Conservation (phyloP, 108 stramenopile genomes). For the Cylindrotheca fusiformis region DNA sequence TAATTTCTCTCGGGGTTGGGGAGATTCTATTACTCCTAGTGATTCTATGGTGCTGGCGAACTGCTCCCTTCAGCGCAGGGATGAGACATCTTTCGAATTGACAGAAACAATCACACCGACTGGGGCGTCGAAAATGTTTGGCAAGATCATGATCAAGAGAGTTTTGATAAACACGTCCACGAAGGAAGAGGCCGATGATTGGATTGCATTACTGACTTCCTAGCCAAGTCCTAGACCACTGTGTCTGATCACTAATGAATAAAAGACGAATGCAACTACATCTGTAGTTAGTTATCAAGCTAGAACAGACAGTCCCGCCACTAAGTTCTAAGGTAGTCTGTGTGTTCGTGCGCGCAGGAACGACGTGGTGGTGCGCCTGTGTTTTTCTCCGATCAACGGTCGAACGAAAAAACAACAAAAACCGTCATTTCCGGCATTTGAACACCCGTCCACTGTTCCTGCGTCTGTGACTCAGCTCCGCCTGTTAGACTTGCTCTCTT, state of each 20-base stretch:
- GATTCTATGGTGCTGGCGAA: conserved; percentile 65
- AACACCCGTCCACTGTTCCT: no score
- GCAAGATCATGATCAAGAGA: conserved; percentile 54
- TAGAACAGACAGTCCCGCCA: background rate
- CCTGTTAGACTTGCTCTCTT: no score
- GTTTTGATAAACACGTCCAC: conserved; percentile 48
- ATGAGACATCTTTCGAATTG: conserved; percentile 56
- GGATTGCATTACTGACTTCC: conserved; percentile 41
- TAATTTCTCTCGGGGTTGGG: conserved; percentile 55
- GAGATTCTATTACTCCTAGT: conserved; percentile 61
- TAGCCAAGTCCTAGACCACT: no score
- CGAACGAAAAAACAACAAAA: no score
- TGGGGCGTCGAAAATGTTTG: conserved; percentile 56
- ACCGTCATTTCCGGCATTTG: no score
- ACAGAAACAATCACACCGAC: conserved; percentile 46
- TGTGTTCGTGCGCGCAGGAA: background rate
- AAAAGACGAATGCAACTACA: no score
- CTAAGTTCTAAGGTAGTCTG: background rate
- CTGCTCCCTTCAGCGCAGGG: conserved; percentile 36
- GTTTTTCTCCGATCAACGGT: no score
- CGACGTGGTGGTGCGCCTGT: no score
- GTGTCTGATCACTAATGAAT: no score
- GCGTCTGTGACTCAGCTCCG: no score
- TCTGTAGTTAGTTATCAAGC: no score
- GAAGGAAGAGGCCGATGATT: conserved; percentile 59